Percentiles rank a stretch among this genome's conserved stretches.
Conservation (phyloP, 2,329 filamentous ascomycete genomes). For the Furcasterigmium furcatum region DNA sequence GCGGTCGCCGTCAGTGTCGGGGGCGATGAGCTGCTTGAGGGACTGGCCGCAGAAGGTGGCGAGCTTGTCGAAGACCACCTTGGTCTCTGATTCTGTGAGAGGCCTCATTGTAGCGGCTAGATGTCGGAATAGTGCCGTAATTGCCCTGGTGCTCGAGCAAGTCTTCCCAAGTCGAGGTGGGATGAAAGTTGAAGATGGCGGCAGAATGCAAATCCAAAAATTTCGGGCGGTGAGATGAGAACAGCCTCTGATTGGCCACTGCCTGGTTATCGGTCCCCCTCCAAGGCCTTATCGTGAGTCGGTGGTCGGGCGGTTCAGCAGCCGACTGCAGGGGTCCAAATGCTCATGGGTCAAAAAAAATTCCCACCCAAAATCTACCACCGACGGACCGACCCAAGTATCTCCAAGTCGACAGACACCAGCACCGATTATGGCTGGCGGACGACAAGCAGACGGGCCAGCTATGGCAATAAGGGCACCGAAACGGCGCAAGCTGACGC, state of each 20-base stretch:
- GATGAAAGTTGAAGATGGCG: constrained; percentile 7
- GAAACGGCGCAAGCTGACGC: constrained; percentile 58
- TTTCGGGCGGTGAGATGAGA: constrained; percentile 19
- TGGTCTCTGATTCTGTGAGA: constrained; percentile 75
- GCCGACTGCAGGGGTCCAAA: constrained; percentile 2
- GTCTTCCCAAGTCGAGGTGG: not conserved
- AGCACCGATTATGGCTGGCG: not conserved
- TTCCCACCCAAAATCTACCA: constrained; percentile 1
- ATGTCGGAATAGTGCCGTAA: not conserved
- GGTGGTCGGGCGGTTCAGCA: not conserved
- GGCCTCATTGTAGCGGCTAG: constrained; percentile 61
- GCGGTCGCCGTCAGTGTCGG: constrained; percentile 67
- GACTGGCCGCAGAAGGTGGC: constrained; percentile 89
- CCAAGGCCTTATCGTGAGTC: constrained; percentile 7
- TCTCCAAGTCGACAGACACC: not conserved
- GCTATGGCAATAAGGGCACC: constrained; percentile 45
- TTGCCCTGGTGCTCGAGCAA: too few species aligned
- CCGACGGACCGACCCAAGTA: constrained; percentile 5
- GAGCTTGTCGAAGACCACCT: constrained; percentile 86
- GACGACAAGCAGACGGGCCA: not conserved
- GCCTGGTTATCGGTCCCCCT: constrained; percentile 4
- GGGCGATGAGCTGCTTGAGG: constrained; percentile 79
- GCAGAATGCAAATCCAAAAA: constrained; percentile 19
- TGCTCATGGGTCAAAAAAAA: constrained; percentile 7
- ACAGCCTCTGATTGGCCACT: constrained; percentile 1